Evolutionary conservation across 2,329 filamentous ascomycete species (phyloP).

Genomic region (Xylariaceae sp.): DNA sequence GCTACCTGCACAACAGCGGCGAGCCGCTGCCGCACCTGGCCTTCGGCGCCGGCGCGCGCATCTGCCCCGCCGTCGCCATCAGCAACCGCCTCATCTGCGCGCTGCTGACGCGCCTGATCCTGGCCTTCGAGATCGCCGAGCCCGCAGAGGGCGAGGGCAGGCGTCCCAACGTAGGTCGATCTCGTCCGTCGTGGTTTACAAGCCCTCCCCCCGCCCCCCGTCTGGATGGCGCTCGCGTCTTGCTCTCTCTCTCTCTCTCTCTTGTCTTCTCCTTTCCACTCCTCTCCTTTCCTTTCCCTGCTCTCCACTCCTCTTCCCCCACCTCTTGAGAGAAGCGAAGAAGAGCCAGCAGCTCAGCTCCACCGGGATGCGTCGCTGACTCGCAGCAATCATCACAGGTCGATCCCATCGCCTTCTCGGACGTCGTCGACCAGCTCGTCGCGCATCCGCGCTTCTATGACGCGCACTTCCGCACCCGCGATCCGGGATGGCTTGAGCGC

Average conservation of each 20-base stretch:
- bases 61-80: slow-evolving; percentile 16
- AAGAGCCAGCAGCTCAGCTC: too few relatives aligned
- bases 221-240: too few relatives aligned
- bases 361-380: too few relatives aligned
- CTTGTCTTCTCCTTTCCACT: too few relatives aligned
- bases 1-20: slow-evolving; percentile 12
- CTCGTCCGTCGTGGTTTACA: too few relatives aligned
- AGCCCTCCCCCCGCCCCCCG: too few relatives aligned
- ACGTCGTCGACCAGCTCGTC: slow-evolving; percentile 9
- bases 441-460: slow-evolving; percentile 11
- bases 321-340: too few relatives aligned
- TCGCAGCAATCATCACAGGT: slow-evolving; percentile 9
- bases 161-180: not conserved
- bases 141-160: slow-evolving; percentile 2
- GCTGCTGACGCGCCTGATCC: slow-evolving; percentile 9
- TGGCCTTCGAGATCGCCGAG: slow-evolving; percentile 12
- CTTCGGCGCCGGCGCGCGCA: slow-evolving; percentile 15
- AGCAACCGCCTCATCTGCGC: slow-evolving; percentile 18
- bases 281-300: too few relatives aligned
- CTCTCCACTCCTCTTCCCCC: too few relatives aligned
- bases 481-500: not conserved
- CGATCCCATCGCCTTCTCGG: slow-evolving; percentile 13
- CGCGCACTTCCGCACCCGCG: slow-evolving; percentile 3
- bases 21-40: slow-evolving; percentile 13
- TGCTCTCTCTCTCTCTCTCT: too few relatives aligned